Base-by-base conservation (phyloP, 1,284 basidiomycete genomes). In the Rhodotorula sp. region DNA sequence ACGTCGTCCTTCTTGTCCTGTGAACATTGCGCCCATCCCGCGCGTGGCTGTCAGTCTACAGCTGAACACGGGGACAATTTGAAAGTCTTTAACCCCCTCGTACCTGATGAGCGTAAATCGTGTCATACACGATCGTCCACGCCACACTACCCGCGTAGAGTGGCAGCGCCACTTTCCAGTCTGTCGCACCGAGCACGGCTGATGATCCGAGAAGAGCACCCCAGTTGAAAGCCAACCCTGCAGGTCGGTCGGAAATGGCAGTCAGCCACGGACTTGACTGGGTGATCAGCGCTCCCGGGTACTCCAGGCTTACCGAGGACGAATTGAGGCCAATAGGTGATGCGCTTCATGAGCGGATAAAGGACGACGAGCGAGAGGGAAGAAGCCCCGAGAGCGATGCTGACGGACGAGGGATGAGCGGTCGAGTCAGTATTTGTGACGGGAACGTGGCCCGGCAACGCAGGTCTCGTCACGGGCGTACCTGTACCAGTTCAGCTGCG, bases 71-170 rank as follows among this genome's bases (percentile, higher is more conserved):
- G n/a, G n/a, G n/a, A n/a, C n/a, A n/a, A n/a, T n/a, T n/a, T n/a
- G n/a, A n/a, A n/a, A n/a, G n/a, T n/a, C n/a, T n/a, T n/a, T n/a
- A n/a, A n/a, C n/a, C n/a, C n/a, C n/a, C n/a, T n/a, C n/a, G 51
- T 71, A 91, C 92, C 84, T 97, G 96, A 81, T 99, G 97, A 3
- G 97, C 97, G 79, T 99, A 99, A 77, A 99, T 96, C 62, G 90
- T 97, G 79, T 99, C 97, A 80, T 99, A 99, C 1, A 95, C 91
- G 66, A 99, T 86, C 63, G 95, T 97, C 93, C 95, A 99, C 77
- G 88, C 88, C 48, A 94, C 84, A 12, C 92, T 91, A 5, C 95
- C 93, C 0, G 89, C 88, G 79, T 99, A 99, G 23, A 99, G 85
- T 3, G 97, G 94, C 18, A 92, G 83, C 57, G 91, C 91, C 52